Evolutionary conservation across 192 early-diverging fungal species (phyloP), one percentile per base, ranked within the genome.

Genomic region (Pilaira anomala): DNA sequence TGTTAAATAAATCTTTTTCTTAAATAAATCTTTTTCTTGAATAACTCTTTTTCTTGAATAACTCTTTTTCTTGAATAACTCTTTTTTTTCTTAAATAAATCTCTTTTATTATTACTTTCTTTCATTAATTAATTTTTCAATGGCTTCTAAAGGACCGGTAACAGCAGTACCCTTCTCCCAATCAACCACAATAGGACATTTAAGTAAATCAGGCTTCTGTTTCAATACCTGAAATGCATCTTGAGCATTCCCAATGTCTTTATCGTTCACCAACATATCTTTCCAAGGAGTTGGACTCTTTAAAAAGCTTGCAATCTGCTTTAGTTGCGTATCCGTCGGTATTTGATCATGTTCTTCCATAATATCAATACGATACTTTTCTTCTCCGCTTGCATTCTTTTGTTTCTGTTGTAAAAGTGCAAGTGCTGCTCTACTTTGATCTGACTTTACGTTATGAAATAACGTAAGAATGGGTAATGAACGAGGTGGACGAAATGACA

Each of bases 161-260:
- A 58, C 73, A 14, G 73, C 73, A 18, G 62, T 69, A n/a, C 68
- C 74, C 33, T 62, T 61, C n/a, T 67, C 60, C 74, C 74, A 76
- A 25, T 76, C 74, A 7, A 76, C 62, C 0, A 70, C 69, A 36
- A 76, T 56, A 14, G 74, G 74, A 42, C 74, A 60, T 24, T 65
- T 33, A 16, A 76, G 48, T 12, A 51, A n/a, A 2, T 40, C 21
- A 0, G 56, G 68, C 7, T 68, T 40, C 1, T 72, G 6, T 29
- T 39, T 62, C 11, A 72, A 44, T 1, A 67, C n/a, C 0, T 57
- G 21, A 22, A 50, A 22, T 2, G 49, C 62, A 40, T 63, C 49
- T 21, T 52, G 42, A 3, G 52, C 14, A 1, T 64, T 40, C 0
- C 28, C 44, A n/a, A 64, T 28, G 30, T 13, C 18, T 9, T 50